phyloP scores from a whole-genome alignment of 176 grass and related monocot species.

The Aegilops sharonensis region DNA sequence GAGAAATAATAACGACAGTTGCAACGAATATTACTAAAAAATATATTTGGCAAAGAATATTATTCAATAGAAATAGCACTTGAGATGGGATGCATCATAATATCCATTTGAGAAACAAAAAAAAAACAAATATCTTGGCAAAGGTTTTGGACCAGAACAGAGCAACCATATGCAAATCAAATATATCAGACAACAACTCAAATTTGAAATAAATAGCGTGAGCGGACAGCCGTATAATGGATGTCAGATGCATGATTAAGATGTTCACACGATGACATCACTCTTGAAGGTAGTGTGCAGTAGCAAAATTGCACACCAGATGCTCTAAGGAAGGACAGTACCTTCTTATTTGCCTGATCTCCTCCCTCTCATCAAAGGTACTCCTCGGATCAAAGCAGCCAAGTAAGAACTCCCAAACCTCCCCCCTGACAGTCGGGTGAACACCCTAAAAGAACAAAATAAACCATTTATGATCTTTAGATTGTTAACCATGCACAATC shows the following conservation, averaged over 20 bases:
- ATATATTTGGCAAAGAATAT: not conserved
- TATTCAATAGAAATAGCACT: not conserved
- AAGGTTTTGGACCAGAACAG: not conserved
- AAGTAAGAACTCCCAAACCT: conserved; percentile 97
- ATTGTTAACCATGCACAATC: conserved; percentile 1
- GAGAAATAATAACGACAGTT: not conserved
- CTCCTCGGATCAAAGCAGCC: conserved; percentile 97
- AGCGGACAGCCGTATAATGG: conserved; percentile 10
- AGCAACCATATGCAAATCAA: not conserved
- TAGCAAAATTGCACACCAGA: not conserved
- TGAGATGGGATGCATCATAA: not conserved
- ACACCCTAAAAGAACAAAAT: conserved; percentile 64
- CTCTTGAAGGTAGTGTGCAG: not conserved
- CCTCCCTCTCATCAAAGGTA: conserved; percentile 82
- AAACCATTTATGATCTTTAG: conserved; percentile 23
- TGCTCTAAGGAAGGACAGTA: conserved; percentile 40
- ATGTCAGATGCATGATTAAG: conserved; percentile 3
- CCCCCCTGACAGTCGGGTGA: conserved; percentile 92
- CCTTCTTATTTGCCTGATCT: conserved; percentile 93
- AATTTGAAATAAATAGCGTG: not conserved
- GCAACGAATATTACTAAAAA: not conserved
- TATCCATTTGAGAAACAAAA: not conserved
- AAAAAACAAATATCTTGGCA: not conserved
- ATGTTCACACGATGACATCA: not conserved
- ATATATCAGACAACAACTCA: not conserved